Percentiles rank a stretch among this genome's conserved stretches.
phyloP scores from a whole-genome alignment of 768 basidiomycete species.

The Lentinula sp. region DNA sequence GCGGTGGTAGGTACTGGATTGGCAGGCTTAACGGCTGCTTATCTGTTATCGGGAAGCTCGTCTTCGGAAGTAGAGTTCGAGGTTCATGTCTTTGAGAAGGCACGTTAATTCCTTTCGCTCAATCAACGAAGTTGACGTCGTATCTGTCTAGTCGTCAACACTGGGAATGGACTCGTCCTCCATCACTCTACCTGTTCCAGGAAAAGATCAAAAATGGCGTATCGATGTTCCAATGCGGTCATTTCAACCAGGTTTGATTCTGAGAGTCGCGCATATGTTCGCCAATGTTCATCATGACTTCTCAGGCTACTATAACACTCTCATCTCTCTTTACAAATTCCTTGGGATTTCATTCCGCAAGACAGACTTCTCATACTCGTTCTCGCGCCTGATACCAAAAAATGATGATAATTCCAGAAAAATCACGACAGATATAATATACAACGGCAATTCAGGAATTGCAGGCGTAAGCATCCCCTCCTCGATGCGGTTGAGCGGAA shows the following conservation, averaged over 20 bases:
- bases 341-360: slow-evolving; percentile 53
- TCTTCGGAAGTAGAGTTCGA: slow-evolving; percentile 42
- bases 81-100: slow-evolving; percentile 74
- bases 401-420: slow-evolving; percentile 12
- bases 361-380: slow-evolving; percentile 66
- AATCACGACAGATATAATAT: slow-evolving; percentile 49
- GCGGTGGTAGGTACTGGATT: slow-evolving; percentile 71
- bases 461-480: slow-evolving; percentile 49
- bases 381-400: slow-evolving; percentile 39
- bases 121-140: neutral
- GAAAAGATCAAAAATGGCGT: slow-evolving; percentile 35
- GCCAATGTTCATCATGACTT: neutral
- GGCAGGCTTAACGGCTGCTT: slow-evolving; percentile 65
- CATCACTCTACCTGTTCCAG: slow-evolving; percentile 35
- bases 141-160: slow-evolving; percentile 32
- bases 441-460: slow-evolving; percentile 57
- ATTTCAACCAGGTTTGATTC: slow-evolving; percentile 64
- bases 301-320: slow-evolving; percentile 65
- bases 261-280: neutral
- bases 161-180: slow-evolving; percentile 70
- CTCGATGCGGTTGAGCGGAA: slow-evolving; percentile 14
- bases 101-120: slow-evolving; percentile 20
- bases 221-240: slow-evolving; percentile 80
- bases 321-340: slow-evolving; percentile 60
- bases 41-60: slow-evolving; percentile 38